Evolutionary conservation across 257 asterid genomes (phyloP).

Genomic region (Gardenia jasminoides): DNA sequence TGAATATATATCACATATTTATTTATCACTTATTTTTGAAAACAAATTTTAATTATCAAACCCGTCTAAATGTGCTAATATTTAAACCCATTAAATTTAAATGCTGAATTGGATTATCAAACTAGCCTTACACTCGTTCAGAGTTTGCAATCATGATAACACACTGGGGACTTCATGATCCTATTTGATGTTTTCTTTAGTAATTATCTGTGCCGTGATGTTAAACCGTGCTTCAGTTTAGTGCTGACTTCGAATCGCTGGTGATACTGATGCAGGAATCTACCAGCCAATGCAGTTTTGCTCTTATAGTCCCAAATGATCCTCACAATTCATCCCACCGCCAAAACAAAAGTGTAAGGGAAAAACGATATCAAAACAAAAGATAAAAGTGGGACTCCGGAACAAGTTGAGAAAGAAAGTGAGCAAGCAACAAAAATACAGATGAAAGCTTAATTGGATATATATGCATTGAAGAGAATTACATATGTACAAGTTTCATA

Average conservation of each 20-base stretch:
- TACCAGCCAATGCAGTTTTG: background rate
- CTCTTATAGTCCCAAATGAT: background rate
- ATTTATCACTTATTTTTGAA: too few relatives aligned
- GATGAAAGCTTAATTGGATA: background rate
- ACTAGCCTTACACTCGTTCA: background rate
- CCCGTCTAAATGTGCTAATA: too few relatives aligned
- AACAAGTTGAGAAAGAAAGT: background rate
- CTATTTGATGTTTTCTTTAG: background rate
- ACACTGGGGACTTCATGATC: background rate
- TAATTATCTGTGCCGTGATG: background rate
- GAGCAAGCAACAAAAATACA: background rate
- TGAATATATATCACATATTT: too few relatives aligned
- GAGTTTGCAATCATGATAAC: background rate
- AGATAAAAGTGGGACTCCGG: background rate
- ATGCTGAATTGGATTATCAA: too few relatives aligned
- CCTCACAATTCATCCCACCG: background rate
- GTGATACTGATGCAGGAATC: background rate
- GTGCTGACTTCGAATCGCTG: background rate
- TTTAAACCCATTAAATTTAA: too few relatives aligned
- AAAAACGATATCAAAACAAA: background rate
- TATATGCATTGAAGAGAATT: constrained; percentile 8
- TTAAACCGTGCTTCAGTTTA: background rate
- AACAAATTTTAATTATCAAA: too few relatives aligned
- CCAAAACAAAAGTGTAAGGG: background rate
- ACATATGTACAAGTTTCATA: constrained; percentile 5